Evolutionary conservation across 2,329 filamentous ascomycete genomes (phyloP).

Genomic region (Hypoxylon sp.): DNA sequence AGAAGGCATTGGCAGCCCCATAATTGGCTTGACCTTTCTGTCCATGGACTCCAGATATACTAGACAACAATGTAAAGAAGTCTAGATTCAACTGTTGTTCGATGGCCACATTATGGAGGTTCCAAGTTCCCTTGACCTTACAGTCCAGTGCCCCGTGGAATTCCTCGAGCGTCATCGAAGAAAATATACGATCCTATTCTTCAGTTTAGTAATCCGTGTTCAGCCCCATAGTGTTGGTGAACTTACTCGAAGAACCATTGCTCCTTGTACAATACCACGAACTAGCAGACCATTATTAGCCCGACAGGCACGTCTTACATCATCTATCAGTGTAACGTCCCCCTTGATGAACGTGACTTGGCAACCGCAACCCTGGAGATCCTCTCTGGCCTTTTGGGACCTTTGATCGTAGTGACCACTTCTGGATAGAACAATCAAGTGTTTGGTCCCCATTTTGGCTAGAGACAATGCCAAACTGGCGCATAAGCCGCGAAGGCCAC

Average conservation of each 20-base stretch:
- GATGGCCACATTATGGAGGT: slow-evolving; percentile 53
- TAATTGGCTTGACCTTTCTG: slow-evolving; percentile 60
- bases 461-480: slow-evolving; percentile 55
- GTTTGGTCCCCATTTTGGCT: slow-evolving; percentile 53
- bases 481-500: slow-evolving; percentile 58
- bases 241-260: too few species aligned
- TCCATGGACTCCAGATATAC: slow-evolving; percentile 56
- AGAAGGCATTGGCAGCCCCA: slow-evolving; percentile 59
- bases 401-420: too few species aligned
- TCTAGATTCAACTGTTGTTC: slow-evolving; percentile 48
- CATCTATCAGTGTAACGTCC: too few species aligned
- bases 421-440: slow-evolving; percentile 51
- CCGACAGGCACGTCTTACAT: too few species aligned
- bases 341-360: too few species aligned
- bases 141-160: slow-evolving; percentile 50
- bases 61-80: slow-evolving; percentile 58
- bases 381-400: too few species aligned
- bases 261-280: too few species aligned
- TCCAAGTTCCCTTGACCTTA: slow-evolving; percentile 59
- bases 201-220: too few species aligned
- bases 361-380: too few species aligned
- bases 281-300: too few species aligned
- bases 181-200: too few species aligned
- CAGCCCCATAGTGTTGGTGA: too few species aligned
- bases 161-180: slow-evolving; percentile 24